These are phyloP conservation scores for Echria macrotheca DNA, from an alignment of 495 filamentous ascomycete genomes.

Conservation along the genomic window DNA sequence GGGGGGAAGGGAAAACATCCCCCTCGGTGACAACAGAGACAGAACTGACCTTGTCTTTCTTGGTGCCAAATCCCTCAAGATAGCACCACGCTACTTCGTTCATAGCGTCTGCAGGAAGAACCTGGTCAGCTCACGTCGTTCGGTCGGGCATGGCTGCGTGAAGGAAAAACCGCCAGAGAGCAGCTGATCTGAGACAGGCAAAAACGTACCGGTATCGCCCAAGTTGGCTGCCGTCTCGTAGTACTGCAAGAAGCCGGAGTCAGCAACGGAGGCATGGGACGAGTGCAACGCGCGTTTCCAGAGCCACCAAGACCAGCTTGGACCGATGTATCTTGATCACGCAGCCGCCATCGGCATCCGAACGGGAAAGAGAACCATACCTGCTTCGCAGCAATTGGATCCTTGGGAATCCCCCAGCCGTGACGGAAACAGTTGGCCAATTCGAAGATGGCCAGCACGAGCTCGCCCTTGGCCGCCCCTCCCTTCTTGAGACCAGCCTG, in stretches of 20 bases:
- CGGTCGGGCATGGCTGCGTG: background rate
- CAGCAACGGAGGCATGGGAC: slow-evolving; percentile 7
- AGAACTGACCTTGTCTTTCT: slow-evolving; percentile 89
- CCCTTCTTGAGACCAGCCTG: slow-evolving; percentile 85
- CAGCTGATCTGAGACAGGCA: background rate
- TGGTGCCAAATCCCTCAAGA: slow-evolving; percentile 85
- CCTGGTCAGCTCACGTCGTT: slow-evolving; percentile 17
- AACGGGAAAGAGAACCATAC: too few species aligned
- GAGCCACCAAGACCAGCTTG: too few species aligned
- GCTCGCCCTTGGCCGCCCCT: slow-evolving; percentile 90
- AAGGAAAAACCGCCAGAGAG: background rate
- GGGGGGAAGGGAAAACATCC: background rate
- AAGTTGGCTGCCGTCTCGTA: slow-evolving; percentile 96
- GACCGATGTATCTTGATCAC: too few species aligned
- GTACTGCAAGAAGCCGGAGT: slow-evolving; percentile 53
- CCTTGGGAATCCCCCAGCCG: slow-evolving; percentile 89
- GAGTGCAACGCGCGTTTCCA: slow-evolving; percentile 4
- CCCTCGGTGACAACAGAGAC: background rate
- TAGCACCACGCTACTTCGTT: slow-evolving; percentile 97
- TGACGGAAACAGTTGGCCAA: slow-evolving; percentile 92
- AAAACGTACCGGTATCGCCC: slow-evolving; percentile 65
- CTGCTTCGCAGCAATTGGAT: slow-evolving; percentile 75
- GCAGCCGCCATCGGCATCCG: too few species aligned
- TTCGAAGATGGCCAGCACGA: slow-evolving; percentile 97
- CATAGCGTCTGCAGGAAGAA: slow-evolving; percentile 69